Conservation (phyloP, 345 rosid species). For the Hibiscus mutabilis region DNA sequence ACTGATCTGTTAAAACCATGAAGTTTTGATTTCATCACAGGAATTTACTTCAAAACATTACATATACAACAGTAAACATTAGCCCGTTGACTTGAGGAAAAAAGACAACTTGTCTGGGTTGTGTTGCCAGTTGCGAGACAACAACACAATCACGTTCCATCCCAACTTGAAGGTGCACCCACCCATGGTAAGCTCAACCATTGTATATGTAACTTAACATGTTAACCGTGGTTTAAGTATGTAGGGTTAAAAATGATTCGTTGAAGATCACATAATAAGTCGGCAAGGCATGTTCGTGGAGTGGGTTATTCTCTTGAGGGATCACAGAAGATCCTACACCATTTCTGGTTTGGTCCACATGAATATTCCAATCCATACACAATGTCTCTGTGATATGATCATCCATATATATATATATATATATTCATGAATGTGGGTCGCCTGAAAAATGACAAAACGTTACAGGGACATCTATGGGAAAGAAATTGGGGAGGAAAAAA, state of each 20-base stretch:
- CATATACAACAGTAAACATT: background rate
- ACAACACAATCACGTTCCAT: background rate
- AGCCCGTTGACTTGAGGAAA: background rate
- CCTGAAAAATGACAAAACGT: background rate
- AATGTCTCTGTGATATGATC: background rate
- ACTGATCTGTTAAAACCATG: background rate
- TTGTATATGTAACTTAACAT: background rate
- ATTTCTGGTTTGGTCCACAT: background rate
- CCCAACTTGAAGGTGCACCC: background rate
- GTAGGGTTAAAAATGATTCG: conserved; percentile 1
- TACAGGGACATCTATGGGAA: background rate
- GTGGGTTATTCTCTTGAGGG: background rate
- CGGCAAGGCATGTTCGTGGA: background rate
- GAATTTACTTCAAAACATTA: background rate
- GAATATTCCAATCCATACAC: background rate
- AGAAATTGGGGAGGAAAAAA: background rate
- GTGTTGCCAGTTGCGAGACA: background rate
- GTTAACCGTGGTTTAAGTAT: background rate
- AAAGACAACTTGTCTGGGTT: background rate
- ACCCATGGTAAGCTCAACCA: background rate
- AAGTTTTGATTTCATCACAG: background rate
- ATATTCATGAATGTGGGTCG: background rate
- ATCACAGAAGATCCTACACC: background rate
- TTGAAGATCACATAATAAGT: background rate
- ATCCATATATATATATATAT: background rate